A percentile compares a stretch with the other conserved stretches of the same genome.
phyloP scores from a whole-genome alignment of 1,139 yeast species.

The Debaryomyces psychrophilus region DNA sequence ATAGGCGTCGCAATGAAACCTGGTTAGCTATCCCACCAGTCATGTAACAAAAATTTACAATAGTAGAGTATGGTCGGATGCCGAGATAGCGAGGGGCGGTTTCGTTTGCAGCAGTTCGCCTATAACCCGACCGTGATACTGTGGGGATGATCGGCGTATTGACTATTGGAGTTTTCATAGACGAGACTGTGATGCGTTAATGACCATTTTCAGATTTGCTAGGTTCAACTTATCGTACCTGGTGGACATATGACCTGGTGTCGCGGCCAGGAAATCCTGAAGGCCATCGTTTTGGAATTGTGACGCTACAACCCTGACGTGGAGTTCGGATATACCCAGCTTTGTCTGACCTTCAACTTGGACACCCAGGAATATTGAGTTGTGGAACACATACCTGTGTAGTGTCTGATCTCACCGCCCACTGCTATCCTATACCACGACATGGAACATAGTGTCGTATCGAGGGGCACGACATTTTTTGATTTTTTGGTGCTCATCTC shows the following conservation, averaged over 20 bases:
- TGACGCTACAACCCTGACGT: no score
- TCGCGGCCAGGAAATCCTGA: no score
- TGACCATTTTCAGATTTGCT: neutral
- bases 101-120: neutral
- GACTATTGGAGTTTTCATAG: neutral
- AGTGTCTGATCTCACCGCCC: no score
- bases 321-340: no score
- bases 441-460: neutral
- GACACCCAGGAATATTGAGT: no score
- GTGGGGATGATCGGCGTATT: neutral
- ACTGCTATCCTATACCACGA: no score
- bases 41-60: neutral
- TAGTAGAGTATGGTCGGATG: neutral
- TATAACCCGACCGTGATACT: neutral
- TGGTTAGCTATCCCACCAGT: neutral
- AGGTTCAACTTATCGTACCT: no score
- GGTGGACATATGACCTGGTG: no score
- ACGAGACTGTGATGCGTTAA: neutral
- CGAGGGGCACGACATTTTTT: neutral
- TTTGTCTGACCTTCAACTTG: no score
- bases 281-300: no score
- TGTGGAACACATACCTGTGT: no score
- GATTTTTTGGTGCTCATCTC: conserved; percentile 10
- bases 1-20: neutral
- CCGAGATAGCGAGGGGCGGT: neutral